phyloP scores from a whole-genome alignment of 768 basidiomycete species.

The Podaxis mareebaensis region DNA sequence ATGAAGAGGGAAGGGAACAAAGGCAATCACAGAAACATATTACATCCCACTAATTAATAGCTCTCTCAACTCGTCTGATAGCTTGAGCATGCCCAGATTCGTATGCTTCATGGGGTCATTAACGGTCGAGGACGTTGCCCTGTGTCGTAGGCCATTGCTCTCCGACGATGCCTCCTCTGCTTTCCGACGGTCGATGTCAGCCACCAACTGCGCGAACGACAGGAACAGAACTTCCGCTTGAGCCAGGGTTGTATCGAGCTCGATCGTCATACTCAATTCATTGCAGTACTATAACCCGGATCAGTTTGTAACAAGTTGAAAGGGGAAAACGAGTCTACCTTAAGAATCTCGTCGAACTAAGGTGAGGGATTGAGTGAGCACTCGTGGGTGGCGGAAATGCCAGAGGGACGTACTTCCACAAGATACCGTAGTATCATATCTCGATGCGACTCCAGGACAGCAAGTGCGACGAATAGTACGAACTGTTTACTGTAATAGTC shows the following conservation, averaged over 20 bases:
- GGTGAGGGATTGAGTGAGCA: neutral
- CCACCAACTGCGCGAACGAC: constrained; percentile 85
- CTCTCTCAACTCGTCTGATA: constrained; percentile 66
- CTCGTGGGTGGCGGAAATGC: constrained; percentile 1
- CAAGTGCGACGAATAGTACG: constrained; percentile 92
- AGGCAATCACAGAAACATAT: constrained; percentile 35
- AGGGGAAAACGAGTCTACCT: constrained; percentile 38
- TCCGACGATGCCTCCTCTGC: constrained; percentile 50
- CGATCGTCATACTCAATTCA: constrained; percentile 94
- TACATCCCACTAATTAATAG: constrained; percentile 36
- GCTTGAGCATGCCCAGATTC: constrained; percentile 41
- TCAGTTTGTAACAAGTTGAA: constrained; percentile 6
- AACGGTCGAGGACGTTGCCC: constrained; percentile 15
- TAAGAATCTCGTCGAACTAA: constrained; percentile 81
- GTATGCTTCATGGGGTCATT: constrained; percentile 25
- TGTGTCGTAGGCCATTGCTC: constrained; percentile 29
- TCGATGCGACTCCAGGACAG: constrained; percentile 91
- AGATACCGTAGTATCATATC: constrained; percentile 95
- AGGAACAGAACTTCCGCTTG: constrained; percentile 98
- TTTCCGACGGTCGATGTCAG: constrained; percentile 82
- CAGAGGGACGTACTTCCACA: constrained; percentile 64
- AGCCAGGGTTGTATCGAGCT: constrained; percentile 91
- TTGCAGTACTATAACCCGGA: constrained; percentile 71
- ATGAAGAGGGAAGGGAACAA: neutral
- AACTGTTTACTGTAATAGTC: constrained; percentile 88